Conservation (phyloP, 768 basidiomycete genomes). For the Lyophyllum shimeji region DNA sequence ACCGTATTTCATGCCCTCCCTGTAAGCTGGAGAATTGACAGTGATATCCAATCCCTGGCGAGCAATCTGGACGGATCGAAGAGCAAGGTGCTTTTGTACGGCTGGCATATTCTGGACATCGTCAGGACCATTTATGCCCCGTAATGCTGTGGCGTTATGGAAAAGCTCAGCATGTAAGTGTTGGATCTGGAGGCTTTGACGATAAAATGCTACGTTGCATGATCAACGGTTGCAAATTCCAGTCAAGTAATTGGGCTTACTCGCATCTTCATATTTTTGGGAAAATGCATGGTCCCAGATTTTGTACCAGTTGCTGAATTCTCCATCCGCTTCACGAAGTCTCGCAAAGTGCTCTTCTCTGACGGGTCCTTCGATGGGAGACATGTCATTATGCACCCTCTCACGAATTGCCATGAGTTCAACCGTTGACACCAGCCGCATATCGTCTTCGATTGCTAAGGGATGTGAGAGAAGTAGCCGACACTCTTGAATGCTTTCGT, state of each 20-base stretch:
- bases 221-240: constrained; percentile 1
- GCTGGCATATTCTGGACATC: constrained; percentile 84
- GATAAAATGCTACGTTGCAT: constrained; percentile 66
- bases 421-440: constrained; percentile 92
- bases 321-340: constrained; percentile 69
- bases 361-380: constrained; percentile 77
- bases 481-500: constrained; percentile 86
- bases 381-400: constrained; percentile 77
- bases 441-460: constrained; percentile 88
- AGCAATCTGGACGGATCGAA: constrained; percentile 83
- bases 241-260: constrained; percentile 34
- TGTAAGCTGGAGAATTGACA: constrained; percentile 77
- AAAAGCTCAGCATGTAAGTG: constrained; percentile 84
- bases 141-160: constrained; percentile 79
- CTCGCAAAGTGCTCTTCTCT: constrained; percentile 67
- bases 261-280: constrained; percentile 80
- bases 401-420: constrained; percentile 91
- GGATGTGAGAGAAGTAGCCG: constrained; percentile 83
- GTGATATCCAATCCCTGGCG: constrained; percentile 82
- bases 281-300: constrained; percentile 81
- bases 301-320: constrained; percentile 82
- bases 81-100: constrained; percentile 75
- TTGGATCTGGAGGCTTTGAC: constrained; percentile 85
- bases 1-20: constrained; percentile 94
- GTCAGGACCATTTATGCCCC: constrained; percentile 81